Evolutionary conservation across 164 flowering plant genomes (phyloP).

Genomic region (Aristolochia contorta): DNA sequence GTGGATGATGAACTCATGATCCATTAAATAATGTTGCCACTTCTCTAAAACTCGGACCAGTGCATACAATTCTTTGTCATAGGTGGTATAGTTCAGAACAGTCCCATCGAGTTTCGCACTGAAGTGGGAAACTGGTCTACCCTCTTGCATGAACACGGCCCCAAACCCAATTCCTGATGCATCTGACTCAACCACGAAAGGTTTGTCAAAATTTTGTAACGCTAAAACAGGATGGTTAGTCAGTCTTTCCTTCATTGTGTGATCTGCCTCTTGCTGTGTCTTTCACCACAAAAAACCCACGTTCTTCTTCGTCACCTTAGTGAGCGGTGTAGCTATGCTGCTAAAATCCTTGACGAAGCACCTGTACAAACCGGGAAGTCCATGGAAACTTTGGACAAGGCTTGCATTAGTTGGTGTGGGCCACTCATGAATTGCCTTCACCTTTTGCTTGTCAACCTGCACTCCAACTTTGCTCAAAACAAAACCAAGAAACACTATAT

Average conservation of each 20-base stretch:
- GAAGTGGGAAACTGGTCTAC: no score
- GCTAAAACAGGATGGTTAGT: not conserved
- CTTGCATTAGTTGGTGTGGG: not conserved
- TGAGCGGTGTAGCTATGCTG: not conserved
- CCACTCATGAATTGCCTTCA: slow-evolving; percentile 7
- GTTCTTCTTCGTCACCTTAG: not conserved
- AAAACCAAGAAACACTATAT: slow-evolving; percentile 5
- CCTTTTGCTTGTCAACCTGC: slow-evolving; percentile 5
- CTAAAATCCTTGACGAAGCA: not conserved
- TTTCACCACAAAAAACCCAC: not conserved
- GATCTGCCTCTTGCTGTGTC: not conserved
- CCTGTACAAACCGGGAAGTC: slow-evolving; percentile 6
- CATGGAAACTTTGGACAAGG: slow-evolving; percentile 6
- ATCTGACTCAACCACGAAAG: not conserved
- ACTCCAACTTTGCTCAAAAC: not conserved
- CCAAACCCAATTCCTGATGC: not conserved
- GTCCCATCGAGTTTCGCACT: slow-evolving; percentile 1
- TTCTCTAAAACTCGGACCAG: slow-evolving; percentile 1
- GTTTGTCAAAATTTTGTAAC: not conserved
- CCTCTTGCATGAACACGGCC: no score
- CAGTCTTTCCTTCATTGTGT: not conserved
- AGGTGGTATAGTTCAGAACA: not conserved
- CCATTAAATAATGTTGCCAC: slow-evolving; percentile 5
- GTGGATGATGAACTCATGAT: slow-evolving; percentile 3
- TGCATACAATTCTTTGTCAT: slow-evolving; percentile 7